phyloP scores from a whole-genome alignment of 345 rosid genomes.

The Hypericum androsaemum region DNA sequence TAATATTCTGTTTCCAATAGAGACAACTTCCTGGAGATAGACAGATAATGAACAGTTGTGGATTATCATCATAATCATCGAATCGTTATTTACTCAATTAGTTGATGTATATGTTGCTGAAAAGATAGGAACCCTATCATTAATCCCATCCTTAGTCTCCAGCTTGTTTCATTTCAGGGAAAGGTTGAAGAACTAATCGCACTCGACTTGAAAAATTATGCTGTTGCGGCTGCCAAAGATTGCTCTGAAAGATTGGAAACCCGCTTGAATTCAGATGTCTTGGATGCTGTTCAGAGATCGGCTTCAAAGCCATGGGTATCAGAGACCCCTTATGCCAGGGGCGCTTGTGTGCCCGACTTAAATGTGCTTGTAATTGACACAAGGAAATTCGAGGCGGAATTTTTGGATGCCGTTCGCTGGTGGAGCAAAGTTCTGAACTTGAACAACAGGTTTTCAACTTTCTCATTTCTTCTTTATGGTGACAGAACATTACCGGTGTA shows the following conservation, averaged over 20 bases:
- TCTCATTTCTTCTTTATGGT: not conserved
- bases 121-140: too few relatives aligned
- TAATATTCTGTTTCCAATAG: too few relatives aligned
- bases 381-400: conserved; percentile 17
- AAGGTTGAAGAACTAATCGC: conserved; percentile 27
- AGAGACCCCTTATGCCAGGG: conserved; percentile 24
- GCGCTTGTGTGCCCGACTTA: conserved; percentile 27
- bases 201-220: conserved; percentile 20
- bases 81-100: too few relatives aligned
- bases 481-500: not conserved
- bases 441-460: conserved; percentile 21
- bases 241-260: conserved; percentile 25
- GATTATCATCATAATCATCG: too few relatives aligned
- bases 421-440: conserved; percentile 30
- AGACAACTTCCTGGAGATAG: too few relatives aligned
- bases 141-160: too few relatives aligned
- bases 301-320: conserved; percentile 36
- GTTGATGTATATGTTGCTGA: too few relatives aligned
- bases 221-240: conserved; percentile 31
- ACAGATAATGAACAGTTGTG: too few relatives aligned
- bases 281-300: conserved; percentile 37
- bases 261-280: conserved; percentile 21
- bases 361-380: conserved; percentile 25
- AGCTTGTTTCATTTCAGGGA: conserved; percentile 19
- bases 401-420: conserved; percentile 27